These are phyloP conservation scores for Rutstroemia sydowiana DNA, from an alignment of 2,329 filamentous ascomycete genomes.

Conservation along the genomic window DNA sequence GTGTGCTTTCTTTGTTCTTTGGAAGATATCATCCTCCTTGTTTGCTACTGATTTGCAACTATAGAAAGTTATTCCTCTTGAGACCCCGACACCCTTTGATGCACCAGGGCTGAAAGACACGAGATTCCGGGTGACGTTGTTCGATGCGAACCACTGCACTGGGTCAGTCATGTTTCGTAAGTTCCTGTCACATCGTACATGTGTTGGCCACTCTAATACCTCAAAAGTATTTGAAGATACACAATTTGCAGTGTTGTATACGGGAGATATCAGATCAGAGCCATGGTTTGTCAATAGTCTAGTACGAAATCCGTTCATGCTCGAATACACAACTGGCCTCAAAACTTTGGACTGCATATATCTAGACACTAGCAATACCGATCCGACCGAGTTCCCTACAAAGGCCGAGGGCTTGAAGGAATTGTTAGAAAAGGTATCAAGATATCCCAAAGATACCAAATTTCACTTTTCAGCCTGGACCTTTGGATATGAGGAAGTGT, in stretches of 20 bases:
- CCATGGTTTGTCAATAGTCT: constrained; percentile 77
- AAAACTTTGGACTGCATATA: constrained; percentile 75
- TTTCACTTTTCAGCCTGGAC: constrained; percentile 91
- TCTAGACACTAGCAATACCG: constrained; percentile 73
- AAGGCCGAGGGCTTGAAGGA: constrained; percentile 72
- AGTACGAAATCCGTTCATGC: constrained; percentile 60
- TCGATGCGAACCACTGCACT: constrained; percentile 88
- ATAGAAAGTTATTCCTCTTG: constrained; percentile 71
- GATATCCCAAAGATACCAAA: constrained; percentile 64
- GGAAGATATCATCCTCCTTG: constrained; percentile 12
- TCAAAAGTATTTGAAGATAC: constrained; percentile 63
- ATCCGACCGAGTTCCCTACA: constrained; percentile 42
- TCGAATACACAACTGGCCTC: constrained; percentile 63
- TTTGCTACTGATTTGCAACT: background rate
- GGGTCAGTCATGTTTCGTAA: constrained; percentile 82
- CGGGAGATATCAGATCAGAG: constrained; percentile 81
- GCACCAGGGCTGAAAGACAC: constrained; percentile 61
- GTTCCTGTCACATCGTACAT: constrained; percentile 15
- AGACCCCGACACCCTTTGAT: constrained; percentile 74
- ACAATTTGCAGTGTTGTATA: constrained; percentile 72
- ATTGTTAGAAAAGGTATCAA: constrained; percentile 58
- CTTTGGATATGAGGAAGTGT: constrained; percentile 88
- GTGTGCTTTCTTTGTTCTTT: no score
- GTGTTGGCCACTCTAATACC: constrained; percentile 3
- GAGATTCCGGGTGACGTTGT: constrained; percentile 70